These are phyloP conservation scores for Rhododendron henanense DNA, from an alignment of 148 eudicot genomes.

Conservation along the genomic window DNA sequence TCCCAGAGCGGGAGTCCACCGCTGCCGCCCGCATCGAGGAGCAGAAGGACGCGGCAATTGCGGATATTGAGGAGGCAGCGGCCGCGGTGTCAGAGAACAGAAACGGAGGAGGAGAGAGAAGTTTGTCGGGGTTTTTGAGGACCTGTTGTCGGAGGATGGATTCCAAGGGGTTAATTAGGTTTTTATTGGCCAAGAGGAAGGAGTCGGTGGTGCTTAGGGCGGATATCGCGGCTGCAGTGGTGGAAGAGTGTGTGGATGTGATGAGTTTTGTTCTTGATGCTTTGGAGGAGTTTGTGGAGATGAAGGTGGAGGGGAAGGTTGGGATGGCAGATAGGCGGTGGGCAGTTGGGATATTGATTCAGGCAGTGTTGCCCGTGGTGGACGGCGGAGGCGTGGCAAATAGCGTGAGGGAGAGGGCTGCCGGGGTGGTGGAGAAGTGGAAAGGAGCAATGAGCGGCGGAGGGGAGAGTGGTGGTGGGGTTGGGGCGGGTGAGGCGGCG, in stretches of 20 bases:
- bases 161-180: slow-evolving; percentile 21
- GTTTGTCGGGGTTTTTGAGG: slow-evolving; percentile 22
- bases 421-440: slow-evolving; percentile 37
- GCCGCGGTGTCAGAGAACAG: background rate
- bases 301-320: slow-evolving; percentile 21
- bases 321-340: slow-evolving; percentile 43
- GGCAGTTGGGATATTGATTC: slow-evolving; percentile 46
- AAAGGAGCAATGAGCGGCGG: slow-evolving; percentile 28
- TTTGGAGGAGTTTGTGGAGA: slow-evolving; percentile 40
- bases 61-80: slow-evolving; percentile 22
- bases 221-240: slow-evolving; percentile 24
- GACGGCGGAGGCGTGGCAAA: slow-evolving; percentile 17
- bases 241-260: slow-evolving; percentile 47
- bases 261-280: slow-evolving; percentile 46
- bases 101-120: background rate
- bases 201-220: slow-evolving; percentile 30
- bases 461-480: slow-evolving; percentile 13
- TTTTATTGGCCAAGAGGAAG: slow-evolving; percentile 35
- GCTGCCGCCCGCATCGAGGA: slow-evolving; percentile 28
- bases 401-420: slow-evolving; percentile 34
- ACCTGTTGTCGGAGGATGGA: slow-evolving; percentile 45
- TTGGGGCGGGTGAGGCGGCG: slow-evolving; percentile 44
- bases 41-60: slow-evolving; percentile 22
- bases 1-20: slow-evolving; percentile 21
- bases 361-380: slow-evolving; percentile 26